phyloP scores from a whole-genome alignment of 441 rosid species.

The Jatropha multifida region DNA sequence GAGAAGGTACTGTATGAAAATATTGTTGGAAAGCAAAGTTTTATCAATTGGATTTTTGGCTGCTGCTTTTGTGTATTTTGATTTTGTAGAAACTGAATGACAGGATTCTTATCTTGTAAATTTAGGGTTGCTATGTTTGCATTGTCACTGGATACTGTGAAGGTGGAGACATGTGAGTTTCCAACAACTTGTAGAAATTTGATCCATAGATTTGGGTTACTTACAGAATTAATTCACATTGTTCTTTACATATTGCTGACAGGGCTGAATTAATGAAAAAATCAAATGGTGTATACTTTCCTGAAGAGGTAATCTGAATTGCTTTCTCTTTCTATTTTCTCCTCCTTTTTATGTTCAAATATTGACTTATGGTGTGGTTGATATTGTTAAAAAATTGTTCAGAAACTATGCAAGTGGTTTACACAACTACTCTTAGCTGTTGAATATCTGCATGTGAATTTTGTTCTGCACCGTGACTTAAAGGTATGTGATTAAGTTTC shows the following conservation, averaged over 20 bases:
- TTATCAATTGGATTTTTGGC: not conserved
- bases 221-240: slow-evolving; percentile 16
- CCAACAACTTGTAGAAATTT: slow-evolving; percentile 6
- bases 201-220: slow-evolving; percentile 18
- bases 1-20: slow-evolving; percentile 58
- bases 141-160: slow-evolving; percentile 98
- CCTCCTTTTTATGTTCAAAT: not conserved
- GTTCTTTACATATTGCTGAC: slow-evolving; percentile 25
- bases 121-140: slow-evolving; percentile 97
- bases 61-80: not conserved
- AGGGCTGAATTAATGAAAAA: slow-evolving; percentile 97
- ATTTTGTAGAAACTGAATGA: slow-evolving; percentile 22
- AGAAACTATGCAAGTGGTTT: slow-evolving; percentile 99
- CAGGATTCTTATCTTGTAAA: not conserved
- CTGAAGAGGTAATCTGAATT: slow-evolving; percentile 68
- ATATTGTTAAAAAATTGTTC: slow-evolving; percentile 14
- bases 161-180: slow-evolving; percentile 98
- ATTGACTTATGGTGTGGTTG: slow-evolving; percentile 1
- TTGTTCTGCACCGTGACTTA: slow-evolving; percentile 88
- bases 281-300: slow-evolving; percentile 77
- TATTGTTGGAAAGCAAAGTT: not conserved
- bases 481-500: slow-evolving; percentile 49
- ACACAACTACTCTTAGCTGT: slow-evolving; percentile 82
- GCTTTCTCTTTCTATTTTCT: not conserved
- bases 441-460: slow-evolving; percentile 88